Evolutionary conservation across 2,329 filamentous ascomycete genomes (phyloP).

Genomic region (Colletotrichum falcatum): DNA sequence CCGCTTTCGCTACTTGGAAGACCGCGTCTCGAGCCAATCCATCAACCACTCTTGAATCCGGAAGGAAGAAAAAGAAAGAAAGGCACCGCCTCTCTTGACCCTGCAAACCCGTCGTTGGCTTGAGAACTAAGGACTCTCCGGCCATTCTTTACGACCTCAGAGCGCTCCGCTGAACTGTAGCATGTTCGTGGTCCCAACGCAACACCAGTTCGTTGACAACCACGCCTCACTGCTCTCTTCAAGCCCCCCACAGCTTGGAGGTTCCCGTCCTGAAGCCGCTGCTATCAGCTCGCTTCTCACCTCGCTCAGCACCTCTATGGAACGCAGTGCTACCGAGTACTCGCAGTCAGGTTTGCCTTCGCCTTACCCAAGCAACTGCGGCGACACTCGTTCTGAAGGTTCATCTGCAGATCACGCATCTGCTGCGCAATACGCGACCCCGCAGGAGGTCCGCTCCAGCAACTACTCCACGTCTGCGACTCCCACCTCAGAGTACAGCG

Average conservation of each 20-base stretch:
- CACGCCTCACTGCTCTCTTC: conserved; percentile 47
- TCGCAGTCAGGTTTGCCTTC: conserved; percentile 89
- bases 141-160: conserved; percentile 31
- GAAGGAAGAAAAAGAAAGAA: conserved; percentile 13
- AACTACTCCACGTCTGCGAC: conserved; percentile 84
- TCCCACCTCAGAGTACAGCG: conserved; percentile 88
- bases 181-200: conserved; percentile 50
- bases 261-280: conserved; percentile 45
- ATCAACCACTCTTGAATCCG: conserved; percentile 22
- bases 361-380: conserved; percentile 74
- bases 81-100: conserved; percentile 31
- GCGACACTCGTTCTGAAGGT: conserved; percentile 84
- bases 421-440: conserved; percentile 89
- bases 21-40: conserved; percentile 31
- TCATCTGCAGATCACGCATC: conserved; percentile 90
- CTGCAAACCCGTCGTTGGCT: conserved; percentile 45
- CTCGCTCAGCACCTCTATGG: conserved; percentile 59
- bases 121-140: conserved; percentile 49
- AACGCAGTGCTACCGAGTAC: conserved; percentile 78
- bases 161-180: conserved; percentile 48
- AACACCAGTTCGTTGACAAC: conserved; percentile 49
- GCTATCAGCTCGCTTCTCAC: conserved; percentile 48
- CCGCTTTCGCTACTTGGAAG: conserved; percentile 35
- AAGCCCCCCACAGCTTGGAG: conserved; percentile 46
- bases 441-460: conserved; percentile 79